Evolutionary conservation across 345 rosid species (phyloP), one percentile per base, ranked within the genome.

Genomic region (Ricinus communis): DNA sequence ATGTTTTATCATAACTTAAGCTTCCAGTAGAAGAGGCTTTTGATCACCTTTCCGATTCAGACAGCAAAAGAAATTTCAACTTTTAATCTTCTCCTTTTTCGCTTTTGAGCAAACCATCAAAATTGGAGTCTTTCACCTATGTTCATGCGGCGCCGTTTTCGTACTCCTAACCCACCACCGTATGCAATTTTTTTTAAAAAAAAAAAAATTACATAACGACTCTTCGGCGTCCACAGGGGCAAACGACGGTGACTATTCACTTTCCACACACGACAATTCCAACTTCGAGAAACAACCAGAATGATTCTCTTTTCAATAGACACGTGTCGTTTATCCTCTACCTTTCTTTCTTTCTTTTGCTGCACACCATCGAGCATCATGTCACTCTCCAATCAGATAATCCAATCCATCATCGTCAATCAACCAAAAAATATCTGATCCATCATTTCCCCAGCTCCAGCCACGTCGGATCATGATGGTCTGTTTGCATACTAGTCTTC

Each of bases 371-470:
- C 57, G 22, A 0, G 14, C 47, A 43, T 12, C 47, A 12, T 24
- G 31, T 54, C 57, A 8, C 0, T 11, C 28, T 54, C 58, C 28
- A 21, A 62, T 62, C 51, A 43, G n/a, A 10, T n/a, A n/a, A n/a
- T n/a, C n/a, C n/a, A n/a, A n/a, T n/a, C n/a, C n/a, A n/a, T n/a
- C n/a, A n/a, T n/a, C n/a, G n/a, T n/a, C n/a, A n/a, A n/a, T n/a
- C n/a, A n/a, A n/a, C n/a, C n/a, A n/a, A n/a, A n/a, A n/a, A n/a
- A n/a, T n/a, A 13, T 8, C n/a, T 5, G 25, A 49, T 65, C 0
- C 18, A 14, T 53, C 41, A 84, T 62, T 87, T 87, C 38, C 89
- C 86, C 0, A 86, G 92, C 63, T 93, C 97, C 5, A 89, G 83
- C 97, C 92, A 86, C 41, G 85, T 11, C 12, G 77, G 71, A 7